Conservation (phyloP, 768 basidiomycete species). For the Sistotremastrum niveocremeum region DNA sequence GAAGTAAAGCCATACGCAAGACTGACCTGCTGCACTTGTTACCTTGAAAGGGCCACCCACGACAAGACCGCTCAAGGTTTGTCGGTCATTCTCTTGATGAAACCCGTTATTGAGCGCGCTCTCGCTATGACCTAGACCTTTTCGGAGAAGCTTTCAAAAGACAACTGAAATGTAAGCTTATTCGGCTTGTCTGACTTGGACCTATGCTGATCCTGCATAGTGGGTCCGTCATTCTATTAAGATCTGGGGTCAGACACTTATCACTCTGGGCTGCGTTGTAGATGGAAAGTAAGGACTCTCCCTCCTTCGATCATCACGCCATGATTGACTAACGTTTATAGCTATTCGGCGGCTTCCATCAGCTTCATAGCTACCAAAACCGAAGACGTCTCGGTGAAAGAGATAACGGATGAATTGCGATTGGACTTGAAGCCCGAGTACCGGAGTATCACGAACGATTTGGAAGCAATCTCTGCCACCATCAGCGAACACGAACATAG, state of each 20-base stretch:
- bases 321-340: constrained; percentile 11
- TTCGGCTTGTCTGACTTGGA: background rate
- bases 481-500: too few relatives aligned
- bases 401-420: too few relatives aligned
- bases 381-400: constrained; percentile 36
- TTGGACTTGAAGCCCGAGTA: too few relatives aligned
- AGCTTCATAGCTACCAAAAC: constrained; percentile 56
- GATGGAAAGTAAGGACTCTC: constrained; percentile 41
- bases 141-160: constrained; percentile 51
- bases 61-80: constrained; percentile 49
- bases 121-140: constrained; percentile 24
- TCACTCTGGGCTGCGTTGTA: constrained; percentile 6
- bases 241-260: too few relatives aligned
- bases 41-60: constrained; percentile 33
- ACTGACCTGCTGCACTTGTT: too few relatives aligned
- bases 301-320: background rate
- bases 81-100: background rate
- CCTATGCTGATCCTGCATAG: constrained; percentile 13
- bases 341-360: constrained; percentile 44
- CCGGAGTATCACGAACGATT: too few relatives aligned
- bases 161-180: constrained; percentile 41
- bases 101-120: too few relatives aligned
- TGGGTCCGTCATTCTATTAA: constrained; percentile 25
- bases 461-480: too few relatives aligned
- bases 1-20: too few relatives aligned